A percentile compares a stretch with the other conserved stretches of the same genome.
Evolutionary conservation across 2,329 filamentous ascomycete species (phyloP).

Genomic region (Endocalyx cinctus): DNA sequence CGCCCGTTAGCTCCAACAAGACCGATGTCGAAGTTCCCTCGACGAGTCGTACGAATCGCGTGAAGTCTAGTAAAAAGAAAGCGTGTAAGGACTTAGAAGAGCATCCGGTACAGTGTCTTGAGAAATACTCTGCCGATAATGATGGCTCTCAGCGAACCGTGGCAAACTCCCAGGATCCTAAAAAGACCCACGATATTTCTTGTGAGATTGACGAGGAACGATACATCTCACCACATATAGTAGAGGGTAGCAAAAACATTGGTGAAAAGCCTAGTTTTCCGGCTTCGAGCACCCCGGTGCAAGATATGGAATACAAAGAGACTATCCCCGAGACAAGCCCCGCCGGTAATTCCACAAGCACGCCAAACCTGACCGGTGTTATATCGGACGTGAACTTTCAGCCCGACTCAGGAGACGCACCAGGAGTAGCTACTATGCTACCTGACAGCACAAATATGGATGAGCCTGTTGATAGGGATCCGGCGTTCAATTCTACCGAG

Average conservation of each 20-base stretch:
- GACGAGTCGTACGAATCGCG: slow-evolving; percentile 21
- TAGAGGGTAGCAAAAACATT: too few relatives aligned
- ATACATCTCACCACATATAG: too few relatives aligned
- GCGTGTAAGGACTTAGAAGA: slow-evolving; percentile 7
- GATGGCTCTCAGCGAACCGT: slow-evolving; percentile 26
- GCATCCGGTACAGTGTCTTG: slow-evolving; percentile 11
- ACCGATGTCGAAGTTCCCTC: slow-evolving; percentile 25
- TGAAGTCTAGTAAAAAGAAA: slow-evolving; percentile 7
- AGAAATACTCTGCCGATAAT: slow-evolving; percentile 12
- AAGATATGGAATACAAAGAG: slow-evolving; percentile 18
- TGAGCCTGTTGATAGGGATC: slow-evolving; percentile 6
- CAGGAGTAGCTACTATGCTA: too few relatives aligned
- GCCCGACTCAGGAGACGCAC: too few relatives aligned
- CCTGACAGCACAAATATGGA: slow-evolving; percentile 7
- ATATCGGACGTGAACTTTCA: slow-evolving; percentile 14
- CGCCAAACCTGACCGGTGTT: slow-evolving; percentile 16
- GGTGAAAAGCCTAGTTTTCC: too few relatives aligned
- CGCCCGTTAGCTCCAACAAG: slow-evolving; percentile 13
- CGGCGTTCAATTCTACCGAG: too few relatives aligned
- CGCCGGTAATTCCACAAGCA: slow-evolving; percentile 15
- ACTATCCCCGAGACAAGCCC: slow-evolving; percentile 29
- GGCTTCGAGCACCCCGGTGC: slow-evolving; percentile 4
- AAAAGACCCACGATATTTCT: too few relatives aligned
- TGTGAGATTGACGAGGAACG: too few relatives aligned
- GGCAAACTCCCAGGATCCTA: slow-evolving; percentile 26